Evolutionary conservation across 2,329 filamentous ascomycete genomes (phyloP).

Genomic region (Byssochlamys sp.): DNA sequence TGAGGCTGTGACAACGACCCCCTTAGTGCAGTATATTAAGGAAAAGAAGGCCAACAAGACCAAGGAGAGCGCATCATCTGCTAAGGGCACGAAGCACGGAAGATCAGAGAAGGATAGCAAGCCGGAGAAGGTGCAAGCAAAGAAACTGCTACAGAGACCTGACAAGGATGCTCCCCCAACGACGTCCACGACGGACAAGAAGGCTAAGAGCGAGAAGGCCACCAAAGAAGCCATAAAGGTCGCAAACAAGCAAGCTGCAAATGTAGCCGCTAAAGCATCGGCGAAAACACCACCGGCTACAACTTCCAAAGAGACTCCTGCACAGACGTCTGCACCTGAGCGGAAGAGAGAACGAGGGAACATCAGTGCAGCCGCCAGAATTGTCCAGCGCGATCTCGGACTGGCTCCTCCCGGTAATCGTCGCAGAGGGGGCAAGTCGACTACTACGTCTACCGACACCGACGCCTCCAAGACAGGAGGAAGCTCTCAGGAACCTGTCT

Average conservation of each 20-base stretch:
- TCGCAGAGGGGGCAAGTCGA: constrained; percentile 26
- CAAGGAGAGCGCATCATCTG: constrained; percentile 47
- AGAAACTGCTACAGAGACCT: constrained; percentile 32
- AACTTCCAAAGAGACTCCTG: constrained; percentile 6
- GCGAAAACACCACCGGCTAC: constrained; percentile 15
- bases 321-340: constrained; percentile 31
- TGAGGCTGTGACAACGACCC: constrained; percentile 68
- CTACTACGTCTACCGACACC: constrained; percentile 13
- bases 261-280: constrained; percentile 15
- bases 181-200: constrained; percentile 23
- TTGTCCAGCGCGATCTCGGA: constrained; percentile 54
- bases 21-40: constrained; percentile 76
- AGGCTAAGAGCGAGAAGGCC: constrained; percentile 44
- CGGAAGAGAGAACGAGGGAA: constrained; percentile 47
- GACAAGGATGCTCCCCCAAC: constrained; percentile 24
- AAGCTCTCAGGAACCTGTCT: constrained; percentile 1
- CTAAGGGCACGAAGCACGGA: constrained; percentile 32
- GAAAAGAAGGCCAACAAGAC: constrained; percentile 79
- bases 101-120: constrained; percentile 32
- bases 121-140: constrained; percentile 31
- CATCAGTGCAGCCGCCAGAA: constrained; percentile 45
- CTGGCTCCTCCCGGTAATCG: constrained; percentile 39
- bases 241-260: constrained; percentile 34
- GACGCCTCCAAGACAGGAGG: constrained; percentile 12
- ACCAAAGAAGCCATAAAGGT: constrained; percentile 54